Base-by-base conservation (phyloP, 139 green algal species). In the Mesostigma viride region DNA sequence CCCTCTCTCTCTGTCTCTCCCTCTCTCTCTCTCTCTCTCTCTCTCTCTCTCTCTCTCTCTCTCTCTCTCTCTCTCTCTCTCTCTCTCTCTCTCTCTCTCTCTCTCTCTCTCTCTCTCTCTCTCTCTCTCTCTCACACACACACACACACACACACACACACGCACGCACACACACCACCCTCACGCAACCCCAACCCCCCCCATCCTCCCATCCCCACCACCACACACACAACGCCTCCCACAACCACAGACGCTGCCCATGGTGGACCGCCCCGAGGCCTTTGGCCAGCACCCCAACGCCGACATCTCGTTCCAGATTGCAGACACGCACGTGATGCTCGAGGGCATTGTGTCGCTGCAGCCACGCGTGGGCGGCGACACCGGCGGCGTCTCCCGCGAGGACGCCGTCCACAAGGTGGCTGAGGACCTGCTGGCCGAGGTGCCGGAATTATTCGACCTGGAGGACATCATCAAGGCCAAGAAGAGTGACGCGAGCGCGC, bases 261-360 rank as follows among this genome's bases (percentile, higher is more conserved):
- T 64, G 30, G 76, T 70, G 6, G 82, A 89, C 70, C 75, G 76
- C 17, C 80, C 88, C 3, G 87, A 95, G 77, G 85, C 86, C 5
- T 92, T 95, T 74, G 88, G 87, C 2, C 86, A 91, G 84, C 88
- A 95, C 77, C 63, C 82, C 36, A 95, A 95, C 75, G 88, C 87
- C 5, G 88, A 93, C 75, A 90, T 93, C 71, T 82, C 71, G n/a
- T 91, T 90, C 77, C 76, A 89, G 34, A 90, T 89, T 35, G 81
- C 87, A 65, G 86, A 92, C 78, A 74, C 60, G 60, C 82, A 83
- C 75, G 74, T 85, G 22, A 73, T 91, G 68, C 82, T 92, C 62
- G 84, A 87, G 51, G 79, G 67, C 35, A 74, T 91, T 76, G 58
- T 87, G 24, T 58, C 32, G 26, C 72, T 91, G 69, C 82, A 87